Conservation (phyloP, 2,329 filamentous ascomycete genomes). For the Ophiostoma novo-ulmi region DNA sequence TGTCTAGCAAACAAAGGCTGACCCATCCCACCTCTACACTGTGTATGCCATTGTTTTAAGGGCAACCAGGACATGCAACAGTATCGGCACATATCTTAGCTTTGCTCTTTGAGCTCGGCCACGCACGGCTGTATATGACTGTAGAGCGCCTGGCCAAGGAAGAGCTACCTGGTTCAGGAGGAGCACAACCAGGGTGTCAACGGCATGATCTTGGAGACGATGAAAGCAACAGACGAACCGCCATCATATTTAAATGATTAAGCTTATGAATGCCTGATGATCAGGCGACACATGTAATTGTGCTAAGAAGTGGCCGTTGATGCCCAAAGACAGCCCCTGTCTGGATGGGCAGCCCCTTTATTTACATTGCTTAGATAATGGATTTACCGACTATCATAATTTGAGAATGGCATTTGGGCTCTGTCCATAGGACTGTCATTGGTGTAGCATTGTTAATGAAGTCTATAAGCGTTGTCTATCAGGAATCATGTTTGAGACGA, state of each 20-base stretch:
- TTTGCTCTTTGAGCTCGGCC: neutral
- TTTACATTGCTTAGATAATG: neutral
- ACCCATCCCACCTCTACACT: neutral
- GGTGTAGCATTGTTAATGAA: neutral
- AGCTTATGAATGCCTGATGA: too few species aligned
- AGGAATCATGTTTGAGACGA: neutral
- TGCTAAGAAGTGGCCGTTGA: neutral
- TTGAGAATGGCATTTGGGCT: neutral
- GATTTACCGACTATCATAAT: neutral
- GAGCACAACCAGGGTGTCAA: constrained; percentile 12
- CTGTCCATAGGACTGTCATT: neutral
- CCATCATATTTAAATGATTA: neutral
- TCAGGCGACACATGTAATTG: too few species aligned
- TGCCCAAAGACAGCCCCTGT: neutral
- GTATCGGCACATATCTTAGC: neutral
- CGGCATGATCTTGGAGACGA: constrained; percentile 8
- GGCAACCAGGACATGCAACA: constrained; percentile 11
- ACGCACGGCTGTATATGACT: constrained; percentile 6
- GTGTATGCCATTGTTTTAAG: neutral
- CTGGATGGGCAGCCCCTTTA: neutral
- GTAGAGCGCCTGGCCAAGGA: neutral
- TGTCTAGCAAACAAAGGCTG: too few species aligned
- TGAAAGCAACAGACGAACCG: constrained; percentile 4
- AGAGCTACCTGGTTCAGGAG: neutral
- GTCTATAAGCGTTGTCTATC: neutral